Evolutionary conservation across 1,139 yeast genomes (phyloP).

Genomic region (Fermentozyma sake): DNA sequence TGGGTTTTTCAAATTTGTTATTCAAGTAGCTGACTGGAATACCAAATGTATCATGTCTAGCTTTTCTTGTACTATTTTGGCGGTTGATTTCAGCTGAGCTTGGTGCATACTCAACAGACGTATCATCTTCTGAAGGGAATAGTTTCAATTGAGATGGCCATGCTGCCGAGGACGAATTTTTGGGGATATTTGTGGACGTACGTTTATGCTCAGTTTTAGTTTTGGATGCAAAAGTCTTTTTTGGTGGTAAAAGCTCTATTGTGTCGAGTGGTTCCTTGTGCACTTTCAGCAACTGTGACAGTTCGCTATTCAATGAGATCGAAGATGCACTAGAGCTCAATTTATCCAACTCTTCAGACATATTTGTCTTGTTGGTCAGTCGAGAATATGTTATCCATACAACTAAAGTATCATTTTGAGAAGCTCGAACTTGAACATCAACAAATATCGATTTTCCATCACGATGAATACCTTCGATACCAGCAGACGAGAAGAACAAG

Average conservation of each 20-base stretch:
- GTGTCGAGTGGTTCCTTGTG: not conserved
- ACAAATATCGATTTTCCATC: constrained; percentile 64
- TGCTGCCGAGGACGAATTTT: constrained; percentile 10
- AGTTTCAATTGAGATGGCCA: constrained; percentile 58
- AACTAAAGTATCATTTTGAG: constrained; percentile 54
- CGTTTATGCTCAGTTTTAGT: constrained; percentile 3
- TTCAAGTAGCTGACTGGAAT: constrained; percentile 18
- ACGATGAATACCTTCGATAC: constrained; percentile 62
- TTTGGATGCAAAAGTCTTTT: too few species aligned
- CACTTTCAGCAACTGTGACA: too few species aligned
- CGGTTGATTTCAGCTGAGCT: constrained; percentile 29
- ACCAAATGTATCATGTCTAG: constrained; percentile 25
- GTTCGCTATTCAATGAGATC: constrained; percentile 10
- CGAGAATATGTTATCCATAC: constrained; percentile 89
- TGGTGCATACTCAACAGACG: constrained; percentile 30
- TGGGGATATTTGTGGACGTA: constrained; percentile 3
- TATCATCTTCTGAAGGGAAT: constrained; percentile 35
- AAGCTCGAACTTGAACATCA: constrained; percentile 78
- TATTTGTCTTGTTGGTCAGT: constrained; percentile 18
- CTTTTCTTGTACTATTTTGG: constrained; percentile 34
- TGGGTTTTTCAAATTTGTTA: constrained; percentile 8
- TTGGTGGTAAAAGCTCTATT: too few species aligned
- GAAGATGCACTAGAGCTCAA: constrained; percentile 19
- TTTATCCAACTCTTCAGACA: constrained; percentile 23
- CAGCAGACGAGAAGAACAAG: constrained; percentile 56